These are phyloP conservation scores for Penicillium rolfsii DNA, from an alignment of 2,329 filamentous ascomycete species.

Conservation along the genomic window DNA sequence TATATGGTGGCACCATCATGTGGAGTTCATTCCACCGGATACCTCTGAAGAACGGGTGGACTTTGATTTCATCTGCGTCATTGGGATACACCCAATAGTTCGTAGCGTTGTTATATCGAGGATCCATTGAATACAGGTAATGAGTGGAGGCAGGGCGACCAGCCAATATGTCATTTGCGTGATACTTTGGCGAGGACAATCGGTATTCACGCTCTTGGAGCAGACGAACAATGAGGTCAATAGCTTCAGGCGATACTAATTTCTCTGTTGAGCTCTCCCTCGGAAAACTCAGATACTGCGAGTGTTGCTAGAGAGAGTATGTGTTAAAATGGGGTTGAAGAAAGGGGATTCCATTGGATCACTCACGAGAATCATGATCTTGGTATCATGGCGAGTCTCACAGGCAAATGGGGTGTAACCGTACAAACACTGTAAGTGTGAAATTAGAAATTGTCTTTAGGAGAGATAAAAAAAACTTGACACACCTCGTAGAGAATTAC, in stretches of 20 bases:
- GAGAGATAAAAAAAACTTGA: neutral
- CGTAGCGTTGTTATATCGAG: slow-evolving; percentile 46
- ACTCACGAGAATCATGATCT: slow-evolving; percentile 77
- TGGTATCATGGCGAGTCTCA: slow-evolving; percentile 80
- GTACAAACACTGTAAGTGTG: slow-evolving; percentile 69
- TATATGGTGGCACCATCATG: slow-evolving; percentile 71
- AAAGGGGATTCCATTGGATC: neutral
- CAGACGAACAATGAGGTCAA: slow-evolving; percentile 74
- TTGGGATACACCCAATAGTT: slow-evolving; percentile 75
- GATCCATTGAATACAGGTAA: slow-evolving; percentile 37
- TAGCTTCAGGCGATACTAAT: slow-evolving; percentile 68
- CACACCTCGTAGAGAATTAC: slow-evolving; percentile 83
- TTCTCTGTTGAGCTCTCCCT: slow-evolving; percentile 55
- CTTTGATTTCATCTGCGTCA: slow-evolving; percentile 87
- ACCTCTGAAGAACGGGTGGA: slow-evolving; percentile 80
- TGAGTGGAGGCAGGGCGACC: slow-evolving; percentile 36
- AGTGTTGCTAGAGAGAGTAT: slow-evolving; percentile 63
- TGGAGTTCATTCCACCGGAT: slow-evolving; percentile 79
- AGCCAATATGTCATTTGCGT: slow-evolving; percentile 61
- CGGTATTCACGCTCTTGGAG: slow-evolving; percentile 75
- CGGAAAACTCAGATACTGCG: slow-evolving; percentile 71
- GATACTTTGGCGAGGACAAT: slow-evolving; percentile 76
- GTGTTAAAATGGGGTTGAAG: neutral
- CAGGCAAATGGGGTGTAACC: slow-evolving; percentile 88
- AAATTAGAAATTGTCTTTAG: neutral